Percentiles rank a stretch among this genome's conserved stretches.
Conservation (phyloP, 306 rosid species). For the Trifolium dubium region DNA sequence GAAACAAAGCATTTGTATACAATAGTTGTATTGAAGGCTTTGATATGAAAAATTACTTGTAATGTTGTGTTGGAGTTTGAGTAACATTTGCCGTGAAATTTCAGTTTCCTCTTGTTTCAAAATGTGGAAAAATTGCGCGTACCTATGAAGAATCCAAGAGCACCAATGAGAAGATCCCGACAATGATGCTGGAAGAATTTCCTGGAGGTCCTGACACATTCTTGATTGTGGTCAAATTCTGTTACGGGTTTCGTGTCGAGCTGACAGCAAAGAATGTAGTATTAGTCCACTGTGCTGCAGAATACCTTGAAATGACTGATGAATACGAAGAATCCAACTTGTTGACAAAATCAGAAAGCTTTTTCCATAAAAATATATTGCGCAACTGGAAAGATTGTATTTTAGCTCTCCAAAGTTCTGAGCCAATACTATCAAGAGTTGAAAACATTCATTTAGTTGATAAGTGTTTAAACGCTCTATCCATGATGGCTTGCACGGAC, state of each 20-base stretch:
- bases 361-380: constrained; percentile 68
- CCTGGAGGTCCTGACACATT: constrained; percentile 90
- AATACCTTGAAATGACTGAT: constrained; percentile 89
- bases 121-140: constrained; percentile 74
- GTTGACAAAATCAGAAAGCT: constrained; percentile 68
- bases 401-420: constrained; percentile 85
- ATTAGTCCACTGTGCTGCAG: constrained; percentile 73
- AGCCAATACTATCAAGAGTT: constrained; percentile 62
- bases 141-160: constrained; percentile 61
- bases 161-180: constrained; percentile 46
- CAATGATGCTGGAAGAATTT: constrained; percentile 65
- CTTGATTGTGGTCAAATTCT: constrained; percentile 71
- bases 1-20: constrained; percentile 24
- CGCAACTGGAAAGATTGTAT: constrained; percentile 94
- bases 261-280: constrained; percentile 76
- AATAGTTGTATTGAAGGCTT: constrained; percentile 27
- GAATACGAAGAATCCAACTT: constrained; percentile 85
- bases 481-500: constrained; percentile 94
- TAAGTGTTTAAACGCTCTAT: constrained; percentile 76
- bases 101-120: constrained; percentile 95
- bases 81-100: constrained; percentile 42
- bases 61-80: constrained; percentile 38
- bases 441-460: constrained; percentile 71
- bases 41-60: constrained; percentile 36
- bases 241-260: constrained; percentile 75